Evolutionary conservation across 352 stramenopile species (phyloP).

Genomic region (Globisporangium rhizosaccharum): DNA sequence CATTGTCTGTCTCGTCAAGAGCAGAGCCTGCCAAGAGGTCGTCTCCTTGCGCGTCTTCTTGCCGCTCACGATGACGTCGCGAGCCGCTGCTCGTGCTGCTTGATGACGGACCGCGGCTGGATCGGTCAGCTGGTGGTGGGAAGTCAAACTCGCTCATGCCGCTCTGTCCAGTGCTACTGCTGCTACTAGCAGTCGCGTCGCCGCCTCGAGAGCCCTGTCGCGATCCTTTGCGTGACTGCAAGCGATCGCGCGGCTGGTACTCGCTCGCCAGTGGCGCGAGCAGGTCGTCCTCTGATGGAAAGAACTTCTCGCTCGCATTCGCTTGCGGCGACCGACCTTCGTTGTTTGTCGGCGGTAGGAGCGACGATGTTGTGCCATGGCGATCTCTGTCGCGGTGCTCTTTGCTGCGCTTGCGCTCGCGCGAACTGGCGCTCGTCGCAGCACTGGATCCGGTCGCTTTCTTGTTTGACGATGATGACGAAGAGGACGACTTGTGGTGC

Average conservation of each 20-base stretch:
- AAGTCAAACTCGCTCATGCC: slow-evolving; percentile 46
- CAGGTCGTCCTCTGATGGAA: slow-evolving; percentile 29
- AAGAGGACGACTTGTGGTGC: not conserved
- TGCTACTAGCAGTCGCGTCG: slow-evolving; percentile 14
- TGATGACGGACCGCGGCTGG: not conserved
- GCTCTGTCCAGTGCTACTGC: slow-evolving; percentile 18
- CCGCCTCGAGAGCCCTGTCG: slow-evolving; percentile 40
- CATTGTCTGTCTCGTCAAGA: not conserved
- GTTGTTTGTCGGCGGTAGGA: slow-evolving; percentile 13
- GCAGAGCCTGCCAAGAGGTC: not conserved
- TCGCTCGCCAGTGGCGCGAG: slow-evolving; percentile 34
- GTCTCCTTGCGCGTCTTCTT: slow-evolving; percentile 18
- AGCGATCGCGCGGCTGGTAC: slow-evolving; percentile 65
- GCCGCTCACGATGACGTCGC: slow-evolving; percentile 22
- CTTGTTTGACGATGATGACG: slow-evolving; percentile 2
- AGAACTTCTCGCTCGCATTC: slow-evolving; percentile 12
- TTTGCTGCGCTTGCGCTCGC: slow-evolving; percentile 7
- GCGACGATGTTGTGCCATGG: not conserved
- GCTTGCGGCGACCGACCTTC: slow-evolving; percentile 6
- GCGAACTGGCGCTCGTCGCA: slow-evolving; percentile 2
- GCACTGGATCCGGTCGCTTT: slow-evolving; percentile 1
- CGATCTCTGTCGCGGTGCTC: slow-evolving; percentile 8
- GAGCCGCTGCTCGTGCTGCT: slow-evolving; percentile 14
- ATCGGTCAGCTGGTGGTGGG: slow-evolving; percentile 8
- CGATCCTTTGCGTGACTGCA: slow-evolving; percentile 73